phyloP scores from a whole-genome alignment of 2,329 filamentous ascomycete species.

The Paramyrothecium sp. region DNA sequence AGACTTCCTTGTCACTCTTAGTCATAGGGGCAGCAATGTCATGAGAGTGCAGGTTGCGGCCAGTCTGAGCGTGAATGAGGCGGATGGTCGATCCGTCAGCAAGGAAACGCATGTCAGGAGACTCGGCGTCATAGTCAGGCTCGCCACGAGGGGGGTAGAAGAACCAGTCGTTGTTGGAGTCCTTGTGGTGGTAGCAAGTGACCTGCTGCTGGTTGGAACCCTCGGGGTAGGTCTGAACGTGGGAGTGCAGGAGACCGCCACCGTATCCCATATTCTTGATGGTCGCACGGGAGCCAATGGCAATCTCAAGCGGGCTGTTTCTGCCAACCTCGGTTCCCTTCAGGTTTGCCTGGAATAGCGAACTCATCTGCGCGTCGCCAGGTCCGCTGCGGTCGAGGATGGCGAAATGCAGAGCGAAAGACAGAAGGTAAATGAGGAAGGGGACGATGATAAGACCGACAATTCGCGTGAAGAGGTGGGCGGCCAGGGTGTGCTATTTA shows the following conservation, averaged over 20 bases:
- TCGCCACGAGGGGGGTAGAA: constrained; percentile 91
- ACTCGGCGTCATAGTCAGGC: constrained; percentile 68
- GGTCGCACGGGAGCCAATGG: constrained; percentile 83
- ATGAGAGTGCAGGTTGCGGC: constrained; percentile 96
- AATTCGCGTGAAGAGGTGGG: constrained; percentile 77
- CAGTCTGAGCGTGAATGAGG: constrained; percentile 90
- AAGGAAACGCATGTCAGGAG: constrained; percentile 68
- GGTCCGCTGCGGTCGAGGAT: constrained; percentile 92
- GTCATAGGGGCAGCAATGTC: constrained; percentile 83
- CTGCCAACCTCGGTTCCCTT: constrained; percentile 91
- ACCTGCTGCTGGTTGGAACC: constrained; percentile 94
- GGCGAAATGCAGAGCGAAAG: constrained; percentile 91
- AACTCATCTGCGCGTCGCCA: constrained; percentile 99
- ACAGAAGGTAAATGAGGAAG: constrained; percentile 89
- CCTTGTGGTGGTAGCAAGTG: constrained; percentile 99
- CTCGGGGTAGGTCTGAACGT: constrained; percentile 93
- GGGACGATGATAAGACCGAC: constrained; percentile 87
- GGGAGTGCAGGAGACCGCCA: constrained; percentile 91
- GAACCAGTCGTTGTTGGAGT: constrained; percentile 99
- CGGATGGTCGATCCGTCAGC: constrained; percentile 77
- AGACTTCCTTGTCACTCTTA: constrained; percentile 90
- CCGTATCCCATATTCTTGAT: constrained; percentile 99
- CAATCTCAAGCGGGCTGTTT: constrained; percentile 90
- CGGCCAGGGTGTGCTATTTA: constrained; percentile 59
- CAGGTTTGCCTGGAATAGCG: constrained; percentile 96